Evolutionary conservation across 1,284 basidiomycete species (phyloP).

Genomic region (Rhodofomes roseus): DNA sequence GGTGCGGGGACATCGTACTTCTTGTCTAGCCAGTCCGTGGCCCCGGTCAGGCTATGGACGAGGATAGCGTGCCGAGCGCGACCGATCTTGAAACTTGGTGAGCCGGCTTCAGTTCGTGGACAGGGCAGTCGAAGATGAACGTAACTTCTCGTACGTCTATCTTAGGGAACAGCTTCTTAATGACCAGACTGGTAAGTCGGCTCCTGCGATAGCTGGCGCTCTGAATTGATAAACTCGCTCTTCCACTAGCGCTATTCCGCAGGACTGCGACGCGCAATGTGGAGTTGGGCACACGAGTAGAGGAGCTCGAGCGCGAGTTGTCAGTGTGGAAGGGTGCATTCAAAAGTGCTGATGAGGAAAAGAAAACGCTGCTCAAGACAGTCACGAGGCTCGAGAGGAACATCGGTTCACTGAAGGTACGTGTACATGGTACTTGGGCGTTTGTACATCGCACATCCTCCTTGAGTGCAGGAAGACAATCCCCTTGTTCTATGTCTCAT

Average conservation of each 20-base stretch:
- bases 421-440: not conserved
- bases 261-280: slow-evolving; percentile 28
- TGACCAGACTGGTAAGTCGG: slow-evolving; percentile 28
- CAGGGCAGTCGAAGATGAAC: not conserved
- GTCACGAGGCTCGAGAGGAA: slow-evolving; percentile 30
- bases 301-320: slow-evolving; percentile 36
- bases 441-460: not conserved
- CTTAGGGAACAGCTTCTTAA: slow-evolving; percentile 28
- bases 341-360: slow-evolving; percentile 32
- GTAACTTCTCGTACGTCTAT: not conserved
- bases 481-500: slow-evolving; percentile 39
- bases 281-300: slow-evolving; percentile 28
- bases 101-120: not conserved
- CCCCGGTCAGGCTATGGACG: slow-evolving; percentile 18
- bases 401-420: slow-evolving; percentile 33
- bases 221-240: not conserved
- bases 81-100: slow-evolving; percentile 10
- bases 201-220: not conserved
- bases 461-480: slow-evolving; percentile 32
- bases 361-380: slow-evolving; percentile 23
- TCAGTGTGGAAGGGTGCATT: slow-evolving; percentile 36
- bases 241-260: slow-evolving; percentile 28
- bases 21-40: not conserved
- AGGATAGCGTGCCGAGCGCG: slow-evolving; percentile 19
- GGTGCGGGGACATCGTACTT: not conserved